These are phyloP conservation scores for Cutaneotrichosporon dermatis DNA, from an alignment of 1,284 basidiomycete genomes.

Conservation along the genomic window DNA sequence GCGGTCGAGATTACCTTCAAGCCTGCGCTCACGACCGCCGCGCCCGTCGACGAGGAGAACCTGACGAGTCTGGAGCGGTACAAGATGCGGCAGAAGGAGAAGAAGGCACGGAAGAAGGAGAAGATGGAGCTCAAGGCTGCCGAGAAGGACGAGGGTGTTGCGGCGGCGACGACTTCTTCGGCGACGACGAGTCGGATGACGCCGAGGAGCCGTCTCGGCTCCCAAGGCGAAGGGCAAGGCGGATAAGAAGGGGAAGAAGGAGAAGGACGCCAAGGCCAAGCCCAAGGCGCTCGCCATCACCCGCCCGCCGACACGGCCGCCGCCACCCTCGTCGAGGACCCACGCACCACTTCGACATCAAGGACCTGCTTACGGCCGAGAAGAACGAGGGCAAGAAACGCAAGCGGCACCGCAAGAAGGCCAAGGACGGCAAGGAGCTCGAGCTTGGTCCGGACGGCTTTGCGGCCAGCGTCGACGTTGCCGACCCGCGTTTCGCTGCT, in stretches of 20 bases:
- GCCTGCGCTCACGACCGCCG: conserved; percentile 62
- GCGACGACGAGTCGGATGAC: conserved; percentile 32
- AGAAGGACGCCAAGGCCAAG: too few relatives aligned
- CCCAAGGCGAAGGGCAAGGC: conserved; percentile 7
- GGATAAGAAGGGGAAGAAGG: too few relatives aligned
- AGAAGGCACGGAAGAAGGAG: conserved; percentile 63
- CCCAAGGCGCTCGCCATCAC: too few relatives aligned
- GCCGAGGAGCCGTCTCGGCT: conserved; percentile 2
- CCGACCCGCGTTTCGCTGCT: conserved; percentile 81
- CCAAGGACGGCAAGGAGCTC: conserved; percentile 54
- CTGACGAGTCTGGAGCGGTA: conserved; percentile 78
- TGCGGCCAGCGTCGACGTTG: conserved; percentile 61
- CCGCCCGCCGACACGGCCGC: conserved; percentile 4
- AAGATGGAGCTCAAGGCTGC: conserved; percentile 49
- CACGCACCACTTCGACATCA: conserved; percentile 72
- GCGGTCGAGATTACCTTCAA: conserved; percentile 87
- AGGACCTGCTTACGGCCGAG: conserved; percentile 71
- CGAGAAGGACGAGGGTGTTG: conserved; percentile 33
- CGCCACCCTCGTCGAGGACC: conserved; percentile 16
- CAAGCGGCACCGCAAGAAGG: conserved; percentile 51
- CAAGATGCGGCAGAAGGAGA: conserved; percentile 80
- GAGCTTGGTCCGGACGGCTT: conserved; percentile 56
- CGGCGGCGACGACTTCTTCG: conserved; percentile 67
- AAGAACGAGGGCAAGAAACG: conserved; percentile 51
- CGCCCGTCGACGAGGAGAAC: conserved; percentile 50